Evolutionary conservation across 495 filamentous ascomycete species (phyloP).

Genomic region (Lentithecium fluviatile): DNA sequence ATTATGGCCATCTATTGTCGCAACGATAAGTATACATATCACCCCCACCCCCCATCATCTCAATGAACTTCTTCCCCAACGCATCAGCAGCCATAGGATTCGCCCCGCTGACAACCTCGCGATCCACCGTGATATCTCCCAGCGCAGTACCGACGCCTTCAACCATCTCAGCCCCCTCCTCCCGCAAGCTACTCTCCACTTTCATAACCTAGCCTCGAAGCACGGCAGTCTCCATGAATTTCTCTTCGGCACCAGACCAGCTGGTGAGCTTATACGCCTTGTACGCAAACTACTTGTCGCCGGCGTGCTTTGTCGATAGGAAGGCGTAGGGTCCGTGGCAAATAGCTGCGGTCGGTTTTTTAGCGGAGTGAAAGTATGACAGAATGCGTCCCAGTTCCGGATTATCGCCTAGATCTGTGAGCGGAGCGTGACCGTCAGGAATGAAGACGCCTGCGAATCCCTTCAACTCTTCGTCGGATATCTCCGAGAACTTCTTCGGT

Average conservation of each 20-base stretch:
- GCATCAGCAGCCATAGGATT: conserved; percentile 21
- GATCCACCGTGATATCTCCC: conserved; percentile 19
- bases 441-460: conserved; percentile 46
- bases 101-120: conserved; percentile 16
- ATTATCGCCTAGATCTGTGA: conserved; percentile 44
- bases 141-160: conserved; percentile 8
- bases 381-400: conserved; percentile 46
- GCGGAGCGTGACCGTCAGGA: conserved; percentile 48
- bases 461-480: conserved; percentile 41
- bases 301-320: conserved; percentile 39
- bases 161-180: conserved; percentile 27
- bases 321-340: conserved; percentile 50
- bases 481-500: conserved; percentile 37
- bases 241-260: conserved; percentile 26
- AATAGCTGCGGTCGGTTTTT: conserved; percentile 45
- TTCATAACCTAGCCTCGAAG: conserved; percentile 19
- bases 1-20: no score
- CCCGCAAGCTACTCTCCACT: conserved; percentile 20
- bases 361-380: conserved; percentile 41
- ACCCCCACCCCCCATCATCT: conserved; percentile 9
- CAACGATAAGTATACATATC: no score
- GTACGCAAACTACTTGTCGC: conserved; percentile 43
- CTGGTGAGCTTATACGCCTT: conserved; percentile 30
- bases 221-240: conserved; percentile 20
- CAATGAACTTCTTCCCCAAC: conserved; percentile 18